A percentile compares a stretch with the other conserved stretches of the same genome.
phyloP scores from a whole-genome alignment of 306 rosid genomes.

The Glycyrrhiza uralensis region DNA sequence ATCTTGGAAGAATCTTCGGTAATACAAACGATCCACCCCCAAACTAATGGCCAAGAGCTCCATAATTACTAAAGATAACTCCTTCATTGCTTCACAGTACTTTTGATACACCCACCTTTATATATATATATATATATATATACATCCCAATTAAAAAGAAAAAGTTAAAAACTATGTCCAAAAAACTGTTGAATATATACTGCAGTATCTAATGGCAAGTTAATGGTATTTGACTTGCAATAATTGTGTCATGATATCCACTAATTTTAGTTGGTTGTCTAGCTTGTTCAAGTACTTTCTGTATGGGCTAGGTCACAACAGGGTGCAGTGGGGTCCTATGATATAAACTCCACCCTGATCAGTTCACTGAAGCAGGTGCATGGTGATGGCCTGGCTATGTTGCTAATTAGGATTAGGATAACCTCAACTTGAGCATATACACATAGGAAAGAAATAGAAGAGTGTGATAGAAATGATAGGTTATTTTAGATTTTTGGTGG shows the following conservation, averaged over 20 bases:
- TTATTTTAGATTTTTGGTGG: no score
- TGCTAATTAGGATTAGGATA: no score
- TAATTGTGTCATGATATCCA: background rate
- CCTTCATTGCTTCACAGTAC: constrained; percentile 70
- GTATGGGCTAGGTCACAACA: background rate
- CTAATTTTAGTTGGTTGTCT: background rate
- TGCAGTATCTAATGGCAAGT: background rate
- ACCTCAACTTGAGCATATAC: no score
- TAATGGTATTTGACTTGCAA: background rate
- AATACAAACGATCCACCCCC: constrained; percentile 52
- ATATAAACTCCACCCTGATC: background rate
- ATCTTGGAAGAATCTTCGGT: constrained; percentile 56
- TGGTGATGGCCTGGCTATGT: no score
- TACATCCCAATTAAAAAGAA: background rate
- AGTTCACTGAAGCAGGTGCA: no score
- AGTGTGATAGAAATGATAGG: no score
- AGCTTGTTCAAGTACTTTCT: background rate
- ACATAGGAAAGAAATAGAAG: no score
- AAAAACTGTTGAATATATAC: background rate
- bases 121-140: no score
- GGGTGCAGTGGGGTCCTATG: constrained; percentile 4
- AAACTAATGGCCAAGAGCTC: constrained; percentile 67
- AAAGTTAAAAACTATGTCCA: background rate
- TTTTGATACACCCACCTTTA: constrained; percentile 67
- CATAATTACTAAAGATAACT: constrained; percentile 43